These are phyloP conservation scores for Calvatia gigantea DNA, from an alignment of 768 basidiomycete genomes.

Conservation along the genomic window DNA sequence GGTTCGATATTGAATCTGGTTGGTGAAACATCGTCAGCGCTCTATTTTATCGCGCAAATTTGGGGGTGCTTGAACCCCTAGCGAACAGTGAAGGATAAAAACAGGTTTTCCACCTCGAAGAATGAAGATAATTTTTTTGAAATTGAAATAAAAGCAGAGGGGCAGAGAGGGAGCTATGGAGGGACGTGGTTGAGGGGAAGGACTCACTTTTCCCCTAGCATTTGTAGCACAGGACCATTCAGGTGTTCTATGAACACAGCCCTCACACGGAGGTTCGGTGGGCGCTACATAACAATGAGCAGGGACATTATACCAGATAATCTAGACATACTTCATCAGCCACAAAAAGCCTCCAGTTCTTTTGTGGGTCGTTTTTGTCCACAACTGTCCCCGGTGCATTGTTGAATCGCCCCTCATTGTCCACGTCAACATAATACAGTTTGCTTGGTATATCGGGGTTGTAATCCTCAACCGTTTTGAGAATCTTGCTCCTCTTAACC, in stretches of 20 bases:
- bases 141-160: no score
- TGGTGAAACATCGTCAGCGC: not conserved
- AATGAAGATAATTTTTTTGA: no score
- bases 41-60: not conserved
- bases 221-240: slow-evolving; percentile 50
- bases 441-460: not conserved
- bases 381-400: slow-evolving; percentile 22
- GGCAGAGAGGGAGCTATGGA: not conserved
- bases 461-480: slow-evolving; percentile 11
- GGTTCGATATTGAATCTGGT: slow-evolving; percentile 56
- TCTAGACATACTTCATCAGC: slow-evolving; percentile 28
- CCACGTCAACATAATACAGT: slow-evolving; percentile 39
- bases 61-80: not conserved
- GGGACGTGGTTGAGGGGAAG: slow-evolving; percentile 36
- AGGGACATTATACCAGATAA: not conserved
- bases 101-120: not conserved
- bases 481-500: slow-evolving; percentile 32
- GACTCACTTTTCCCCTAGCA: slow-evolving; percentile 54
- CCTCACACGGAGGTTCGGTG: slow-evolving; percentile 40
- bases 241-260: slow-evolving; percentile 52
- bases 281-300: slow-evolving; percentile 17
- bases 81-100: slow-evolving; percentile 53
- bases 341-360: slow-evolving; percentile 38
- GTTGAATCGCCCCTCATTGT: slow-evolving; percentile 33
- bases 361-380: slow-evolving; percentile 20